Base-by-base conservation (phyloP, 768 basidiomycete genomes). In the Tephrocybe sp. region DNA sequence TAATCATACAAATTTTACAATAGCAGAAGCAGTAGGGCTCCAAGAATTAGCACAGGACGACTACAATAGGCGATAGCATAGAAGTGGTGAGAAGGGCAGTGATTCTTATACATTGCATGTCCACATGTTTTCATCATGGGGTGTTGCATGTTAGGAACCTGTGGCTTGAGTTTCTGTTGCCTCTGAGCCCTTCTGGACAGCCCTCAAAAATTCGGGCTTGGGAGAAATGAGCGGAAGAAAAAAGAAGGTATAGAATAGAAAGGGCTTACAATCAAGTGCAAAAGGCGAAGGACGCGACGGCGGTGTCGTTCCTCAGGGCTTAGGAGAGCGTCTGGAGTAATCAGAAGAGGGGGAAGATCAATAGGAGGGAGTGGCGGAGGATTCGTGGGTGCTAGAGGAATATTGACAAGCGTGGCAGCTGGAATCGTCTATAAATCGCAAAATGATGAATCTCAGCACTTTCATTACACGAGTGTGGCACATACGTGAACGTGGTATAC, bases 151-250 rank as follows among this genome's bases (percentile, higher is more conserved):
- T 11, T 34, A 32, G 14, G 5, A 31, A 26, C 16, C 16, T 34
- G 36, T 22, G 31, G 36, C 19, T 33, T 32, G 13, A 22, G 3
- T 12, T 40, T 41, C 31, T 22, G 51, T 44, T 22, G 35, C 36
- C 10, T 19, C 38, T 4, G 39, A 23, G 8, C 44, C 39, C 5
- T 46, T n/a, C 34, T 33, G 39, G 10, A 52, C n/a, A 2, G 32
- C 51, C 20, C 39, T 30, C 31, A 45, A 36, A 5, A 52, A 52
- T 5, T 40, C 45, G 0, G 51, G 51, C 51, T 52, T 34, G 16
- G 3, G n/a, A 45, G 39, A 7, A 17, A 39, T 45, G 5, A 45
- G 20, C 7, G n/a, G 10, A 3, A 1, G 6, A 7, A 6, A 4
- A 23, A 42, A 23, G 5, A 34, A 39, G 5, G 10, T 7, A 12